These are phyloP conservation scores for Boletales sp. DNA, from an alignment of 768 basidiomycete genomes.

Conservation along the genomic window DNA sequence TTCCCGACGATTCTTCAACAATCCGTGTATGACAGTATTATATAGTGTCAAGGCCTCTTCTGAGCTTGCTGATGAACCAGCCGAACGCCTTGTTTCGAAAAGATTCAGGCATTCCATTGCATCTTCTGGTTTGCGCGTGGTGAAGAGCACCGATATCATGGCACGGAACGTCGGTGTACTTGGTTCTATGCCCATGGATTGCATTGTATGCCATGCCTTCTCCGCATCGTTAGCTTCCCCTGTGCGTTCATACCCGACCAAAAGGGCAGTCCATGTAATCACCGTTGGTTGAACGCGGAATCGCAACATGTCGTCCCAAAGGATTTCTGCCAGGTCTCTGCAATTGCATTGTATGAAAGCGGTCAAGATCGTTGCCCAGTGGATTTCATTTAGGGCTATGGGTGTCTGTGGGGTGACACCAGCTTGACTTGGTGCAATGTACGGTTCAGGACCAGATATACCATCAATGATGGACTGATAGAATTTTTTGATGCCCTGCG, in stretches of 20 bases:
- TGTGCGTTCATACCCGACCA: constrained; percentile 57
- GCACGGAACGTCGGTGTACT: constrained; percentile 66
- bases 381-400: constrained; percentile 50
- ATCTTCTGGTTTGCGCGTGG: constrained; percentile 45
- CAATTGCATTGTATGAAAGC: constrained; percentile 57
- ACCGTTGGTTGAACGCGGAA: constrained; percentile 49
- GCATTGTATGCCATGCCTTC: constrained; percentile 63
- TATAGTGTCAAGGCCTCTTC: constrained; percentile 45
- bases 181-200: constrained; percentile 50
- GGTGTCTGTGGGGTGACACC: constrained; percentile 36
- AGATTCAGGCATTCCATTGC: constrained; percentile 50
- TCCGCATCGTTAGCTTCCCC: constrained; percentile 52
- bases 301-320: constrained; percentile 67
- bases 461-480: constrained; percentile 52
- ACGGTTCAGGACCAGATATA: constrained; percentile 49
- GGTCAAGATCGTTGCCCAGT: constrained; percentile 64
- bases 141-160: constrained; percentile 60
- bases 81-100: constrained; percentile 36
- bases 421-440: constrained; percentile 45
- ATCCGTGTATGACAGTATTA: constrained; percentile 72
- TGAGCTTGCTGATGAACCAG: constrained; percentile 23
- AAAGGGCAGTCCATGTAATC: constrained; percentile 66
- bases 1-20: constrained; percentile 46
- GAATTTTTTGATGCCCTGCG: constrained; percentile 38
- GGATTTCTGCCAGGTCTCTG: constrained; percentile 51